These are phyloP conservation scores for Helotiales sp. DNA, from an alignment of 2,329 filamentous ascomycete species.

Conservation along the genomic window DNA sequence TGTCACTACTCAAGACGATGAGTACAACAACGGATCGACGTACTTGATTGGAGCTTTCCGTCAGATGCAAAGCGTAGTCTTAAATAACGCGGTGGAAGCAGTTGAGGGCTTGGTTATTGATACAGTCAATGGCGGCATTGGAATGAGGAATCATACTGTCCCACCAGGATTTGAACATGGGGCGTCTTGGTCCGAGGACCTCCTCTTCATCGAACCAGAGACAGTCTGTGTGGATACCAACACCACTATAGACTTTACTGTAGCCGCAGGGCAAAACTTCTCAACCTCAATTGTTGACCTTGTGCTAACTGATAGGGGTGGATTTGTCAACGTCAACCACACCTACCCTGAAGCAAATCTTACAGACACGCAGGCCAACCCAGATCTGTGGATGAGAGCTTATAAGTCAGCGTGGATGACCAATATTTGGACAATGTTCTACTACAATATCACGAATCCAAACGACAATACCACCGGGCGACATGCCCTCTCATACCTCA, in stretches of 20 bases:
- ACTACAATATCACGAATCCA: slow-evolving; percentile 20
- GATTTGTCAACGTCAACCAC: slow-evolving; percentile 41
- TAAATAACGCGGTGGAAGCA: slow-evolving; percentile 18
- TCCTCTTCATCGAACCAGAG: slow-evolving; percentile 48
- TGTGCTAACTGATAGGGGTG: slow-evolving; percentile 43
- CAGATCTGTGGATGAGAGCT: slow-evolving; percentile 41
- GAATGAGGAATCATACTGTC: slow-evolving; percentile 44
- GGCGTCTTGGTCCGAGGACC: slow-evolving; percentile 46
- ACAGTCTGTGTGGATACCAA: slow-evolving; percentile 45
- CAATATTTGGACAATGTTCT: slow-evolving; percentile 42
- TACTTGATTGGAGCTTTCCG: slow-evolving; percentile 35
- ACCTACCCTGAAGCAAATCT: slow-evolving; percentile 36
- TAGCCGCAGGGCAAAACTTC: slow-evolving; percentile 20
- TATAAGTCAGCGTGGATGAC: slow-evolving; percentile 45
- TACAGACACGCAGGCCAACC: slow-evolving; percentile 36
- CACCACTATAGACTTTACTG: slow-evolving; percentile 43
- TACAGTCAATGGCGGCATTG: slow-evolving; percentile 41
- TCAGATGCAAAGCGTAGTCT: slow-evolving; percentile 16
- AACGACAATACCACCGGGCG: slow-evolving; percentile 6
- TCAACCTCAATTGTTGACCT: slow-evolving; percentile 25
- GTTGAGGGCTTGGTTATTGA: slow-evolving; percentile 48
- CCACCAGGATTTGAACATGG: slow-evolving; percentile 38
- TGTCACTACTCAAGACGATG: slow-evolving; percentile 25
- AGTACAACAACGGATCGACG: slow-evolving; percentile 35
- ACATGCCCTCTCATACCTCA: slow-evolving; percentile 38